A percentile compares a stretch with the other conserved stretches of the same genome.
Evolutionary conservation across 495 filamentous ascomycete genomes (phyloP).

Genomic region (Aspergillus bridgeri): DNA sequence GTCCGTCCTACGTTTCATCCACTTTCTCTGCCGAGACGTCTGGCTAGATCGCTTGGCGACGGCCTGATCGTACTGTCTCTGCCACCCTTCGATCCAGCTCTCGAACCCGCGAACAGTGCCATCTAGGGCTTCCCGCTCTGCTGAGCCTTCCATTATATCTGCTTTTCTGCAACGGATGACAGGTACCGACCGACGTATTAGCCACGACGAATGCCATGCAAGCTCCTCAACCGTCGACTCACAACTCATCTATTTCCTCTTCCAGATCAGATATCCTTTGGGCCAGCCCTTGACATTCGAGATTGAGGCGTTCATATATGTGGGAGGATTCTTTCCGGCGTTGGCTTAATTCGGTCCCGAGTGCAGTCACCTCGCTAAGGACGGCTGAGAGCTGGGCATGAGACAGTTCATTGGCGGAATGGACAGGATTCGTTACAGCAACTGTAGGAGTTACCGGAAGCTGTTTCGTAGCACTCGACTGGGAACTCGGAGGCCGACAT

Average conservation of each 20-base stretch:
- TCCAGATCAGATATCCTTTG: constrained; percentile 27
- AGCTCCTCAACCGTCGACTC: constrained; percentile 9
- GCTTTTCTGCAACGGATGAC: constrained; percentile 21
- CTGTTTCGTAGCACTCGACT: background rate
- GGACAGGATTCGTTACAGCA: background rate
- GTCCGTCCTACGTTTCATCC: constrained; percentile 16
- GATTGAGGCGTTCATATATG: constrained; percentile 32
- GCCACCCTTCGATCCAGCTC: constrained; percentile 29
- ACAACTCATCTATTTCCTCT: constrained; percentile 34
- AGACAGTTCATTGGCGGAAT: constrained; percentile 8
- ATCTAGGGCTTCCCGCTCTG: constrained; percentile 36
- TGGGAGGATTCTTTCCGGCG: constrained; percentile 31
- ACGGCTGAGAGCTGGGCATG: constrained; percentile 22
- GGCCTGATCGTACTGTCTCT: constrained; percentile 19
- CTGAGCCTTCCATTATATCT: constrained; percentile 31
- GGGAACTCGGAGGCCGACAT: constrained; percentile 14
- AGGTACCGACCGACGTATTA: background rate
- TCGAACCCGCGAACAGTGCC: constrained; percentile 37
- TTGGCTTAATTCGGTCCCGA: constrained; percentile 28
- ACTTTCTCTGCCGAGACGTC: constrained; percentile 8
- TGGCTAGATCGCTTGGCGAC: constrained; percentile 5
- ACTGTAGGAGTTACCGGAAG: background rate
- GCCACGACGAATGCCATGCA: background rate
- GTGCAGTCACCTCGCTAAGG: constrained; percentile 22
- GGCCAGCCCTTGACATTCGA: constrained; percentile 24